Evolutionary conservation across 148 eudicot species (phyloP).

Genomic region (Rhododendron mucronatum): DNA sequence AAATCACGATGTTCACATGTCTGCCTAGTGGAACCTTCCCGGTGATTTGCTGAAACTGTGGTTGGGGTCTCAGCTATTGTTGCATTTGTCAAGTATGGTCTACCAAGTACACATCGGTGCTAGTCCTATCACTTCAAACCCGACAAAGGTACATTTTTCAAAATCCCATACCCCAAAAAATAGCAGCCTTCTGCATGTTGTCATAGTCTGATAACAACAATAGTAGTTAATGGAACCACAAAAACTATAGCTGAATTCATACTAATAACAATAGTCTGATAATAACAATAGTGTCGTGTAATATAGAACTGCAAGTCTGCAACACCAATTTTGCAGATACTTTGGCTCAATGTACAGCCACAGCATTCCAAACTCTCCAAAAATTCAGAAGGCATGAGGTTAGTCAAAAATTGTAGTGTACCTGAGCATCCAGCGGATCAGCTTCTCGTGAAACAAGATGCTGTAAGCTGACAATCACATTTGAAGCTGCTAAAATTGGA

Average conservation of each 20-base stretch:
- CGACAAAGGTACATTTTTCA: not conserved
- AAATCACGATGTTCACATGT: not conserved
- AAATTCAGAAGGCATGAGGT: not conserved
- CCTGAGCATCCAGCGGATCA: slow-evolving; percentile 79
- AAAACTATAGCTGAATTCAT: not conserved
- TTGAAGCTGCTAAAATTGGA: slow-evolving; percentile 66
- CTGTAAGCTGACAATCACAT: slow-evolving; percentile 65
- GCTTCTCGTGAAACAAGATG: slow-evolving; percentile 73
- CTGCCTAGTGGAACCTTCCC: not conserved
- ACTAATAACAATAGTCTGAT: not conserved
- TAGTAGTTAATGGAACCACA: not conserved
- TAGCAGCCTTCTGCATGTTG: not conserved
- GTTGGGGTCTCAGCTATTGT: not conserved
- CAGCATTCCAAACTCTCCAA: not conserved
- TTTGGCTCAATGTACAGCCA: not conserved
- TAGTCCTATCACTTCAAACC: not conserved
- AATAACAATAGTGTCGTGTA: not conserved
- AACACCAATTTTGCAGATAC: not conserved
- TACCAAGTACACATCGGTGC: not conserved
- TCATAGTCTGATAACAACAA: not conserved
- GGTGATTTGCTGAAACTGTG: not conserved
- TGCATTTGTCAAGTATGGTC: not conserved
- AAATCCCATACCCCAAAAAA: not conserved
- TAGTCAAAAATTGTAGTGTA: slow-evolving; percentile 5
- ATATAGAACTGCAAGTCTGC: not conserved